Base-by-base conservation (phyloP, 352 stramenopile species). In the Pythium coloratum region DNA sequence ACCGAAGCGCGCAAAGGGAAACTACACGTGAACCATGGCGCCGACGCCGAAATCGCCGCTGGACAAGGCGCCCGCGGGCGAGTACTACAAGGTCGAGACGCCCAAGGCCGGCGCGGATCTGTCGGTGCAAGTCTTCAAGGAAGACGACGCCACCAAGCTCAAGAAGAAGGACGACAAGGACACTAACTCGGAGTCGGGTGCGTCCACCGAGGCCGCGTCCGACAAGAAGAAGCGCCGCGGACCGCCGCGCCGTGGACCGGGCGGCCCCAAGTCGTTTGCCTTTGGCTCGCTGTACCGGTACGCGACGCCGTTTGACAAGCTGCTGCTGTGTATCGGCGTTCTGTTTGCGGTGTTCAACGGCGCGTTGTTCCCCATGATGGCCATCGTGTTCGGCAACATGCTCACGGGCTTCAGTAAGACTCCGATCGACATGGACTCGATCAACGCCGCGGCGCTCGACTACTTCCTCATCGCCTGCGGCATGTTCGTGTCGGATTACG, bases 301-400 rank as follows among this genome's bases (percentile, higher is more conserved):
- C 58, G 70, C 71, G n/a, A 76, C 67, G 26, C 51, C 53, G 2
- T 59, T 59, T 0, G 76, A 84, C 71, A 76, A 75, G 50, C 7
- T 72, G 18, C 44, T 67, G 18, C 53, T 84, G 12, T 51, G 32
- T 6, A 8, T 75, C 26, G 73, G 69, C 9, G 16, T 77, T 14
- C 4, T 76, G 24, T 40, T 54, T 8, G 61, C 76, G 14, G 58
- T 20, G 10, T 47, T 56, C 8, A 80, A 76, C 59, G 76, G 76
- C 24, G 64, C 69, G 24, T 38, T 78, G 13, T 74, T 80, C 47
- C 76, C 75, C n/a, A 68, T 71, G 40, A 82, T 84, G 77, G 71
- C 72, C 3, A 51, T 84, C 12, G 42, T 84, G n/a, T 80, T 84
- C 59, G 77, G 75, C 24, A 63, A 84, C 14, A 70, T 59, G 4